These are phyloP conservation scores for Spiraea crenata DNA, from an alignment of 331 rosid species.

Conservation along the genomic window DNA sequence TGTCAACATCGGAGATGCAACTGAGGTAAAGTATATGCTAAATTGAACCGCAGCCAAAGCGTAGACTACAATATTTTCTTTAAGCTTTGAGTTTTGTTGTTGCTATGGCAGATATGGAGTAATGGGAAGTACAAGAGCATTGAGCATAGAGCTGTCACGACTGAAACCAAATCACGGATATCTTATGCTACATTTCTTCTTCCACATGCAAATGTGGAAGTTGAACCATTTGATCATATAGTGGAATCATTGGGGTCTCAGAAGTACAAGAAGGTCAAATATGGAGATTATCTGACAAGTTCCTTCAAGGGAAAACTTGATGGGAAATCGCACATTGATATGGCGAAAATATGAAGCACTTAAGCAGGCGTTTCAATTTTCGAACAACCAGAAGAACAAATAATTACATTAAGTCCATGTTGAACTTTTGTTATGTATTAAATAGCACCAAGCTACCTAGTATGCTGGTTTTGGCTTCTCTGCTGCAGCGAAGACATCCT, in stretches of 20 bases:
- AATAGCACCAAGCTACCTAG: too few relatives aligned
- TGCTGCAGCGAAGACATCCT: too few relatives aligned
- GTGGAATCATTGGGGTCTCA: slow-evolving; percentile 14
- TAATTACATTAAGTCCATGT: too few relatives aligned
- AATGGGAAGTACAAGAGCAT: slow-evolving; percentile 34
- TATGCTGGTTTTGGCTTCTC: too few relatives aligned
- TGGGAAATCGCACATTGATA: slow-evolving; percentile 22
- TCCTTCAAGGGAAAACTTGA: slow-evolving; percentile 13
- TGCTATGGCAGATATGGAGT: slow-evolving; percentile 22
- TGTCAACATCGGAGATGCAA: slow-evolving; percentile 37
- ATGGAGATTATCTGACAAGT: slow-evolving; percentile 25
- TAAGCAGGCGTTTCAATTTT: neutral
- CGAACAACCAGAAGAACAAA: too few relatives aligned
- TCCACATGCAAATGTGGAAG: slow-evolving; percentile 29
- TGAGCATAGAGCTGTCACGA: slow-evolving; percentile 25
- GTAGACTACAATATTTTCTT: neutral
- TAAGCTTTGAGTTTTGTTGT: neutral
- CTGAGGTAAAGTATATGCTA: slow-evolving; percentile 19
- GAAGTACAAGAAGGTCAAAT: slow-evolving; percentile 21
- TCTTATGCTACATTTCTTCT: slow-evolving; percentile 24
- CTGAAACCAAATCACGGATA: neutral
- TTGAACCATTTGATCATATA: slow-evolving; percentile 31
- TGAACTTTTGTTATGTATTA: too few relatives aligned
- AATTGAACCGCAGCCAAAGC: neutral
- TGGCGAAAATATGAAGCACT: slow-evolving; percentile 5